These are phyloP conservation scores for Tulasnella sp. DNA, from an alignment of 768 basidiomycete genomes.

Conservation along the genomic window DNA sequence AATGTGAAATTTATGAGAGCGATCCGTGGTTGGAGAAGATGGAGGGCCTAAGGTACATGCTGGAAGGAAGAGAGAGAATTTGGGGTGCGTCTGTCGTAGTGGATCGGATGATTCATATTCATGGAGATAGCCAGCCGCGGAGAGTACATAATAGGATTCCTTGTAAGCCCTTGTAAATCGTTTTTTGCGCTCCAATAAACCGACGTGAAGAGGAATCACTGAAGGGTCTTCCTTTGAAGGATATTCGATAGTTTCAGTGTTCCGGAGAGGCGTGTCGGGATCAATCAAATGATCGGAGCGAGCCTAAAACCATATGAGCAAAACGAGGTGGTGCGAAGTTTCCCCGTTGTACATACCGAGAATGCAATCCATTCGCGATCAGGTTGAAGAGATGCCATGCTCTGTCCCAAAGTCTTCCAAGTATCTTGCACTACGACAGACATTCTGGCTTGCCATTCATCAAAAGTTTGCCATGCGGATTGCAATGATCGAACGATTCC, in stretches of 20 bases:
- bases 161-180: constrained; percentile 77
- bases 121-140: constrained; percentile 92
- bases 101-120: constrained; percentile 76
- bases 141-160: constrained; percentile 85
- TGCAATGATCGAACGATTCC: constrained; percentile 91
- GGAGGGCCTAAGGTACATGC: constrained; percentile 93
- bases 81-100: constrained; percentile 41
- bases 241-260: constrained; percentile 63
- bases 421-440: constrained; percentile 57
- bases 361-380: constrained; percentile 95
- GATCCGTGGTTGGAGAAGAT: constrained; percentile 43
- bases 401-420: constrained; percentile 52
- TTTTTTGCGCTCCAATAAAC: constrained; percentile 89
- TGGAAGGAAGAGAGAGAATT: constrained; percentile 84
- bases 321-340: neutral
- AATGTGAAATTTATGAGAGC: constrained; percentile 92
- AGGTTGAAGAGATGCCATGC: constrained; percentile 68
- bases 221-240: constrained; percentile 84
- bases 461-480: constrained; percentile 93
- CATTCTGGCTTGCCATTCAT: constrained; percentile 86
- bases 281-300: constrained; percentile 90
- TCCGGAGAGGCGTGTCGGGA: constrained; percentile 87
- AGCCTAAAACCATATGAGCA: constrained; percentile 28
- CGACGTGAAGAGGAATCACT: constrained; percentile 75
- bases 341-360: constrained; percentile 26